Base-by-base conservation (phyloP, 345 rosid genomes). In the Sapria himalayana region DNA sequence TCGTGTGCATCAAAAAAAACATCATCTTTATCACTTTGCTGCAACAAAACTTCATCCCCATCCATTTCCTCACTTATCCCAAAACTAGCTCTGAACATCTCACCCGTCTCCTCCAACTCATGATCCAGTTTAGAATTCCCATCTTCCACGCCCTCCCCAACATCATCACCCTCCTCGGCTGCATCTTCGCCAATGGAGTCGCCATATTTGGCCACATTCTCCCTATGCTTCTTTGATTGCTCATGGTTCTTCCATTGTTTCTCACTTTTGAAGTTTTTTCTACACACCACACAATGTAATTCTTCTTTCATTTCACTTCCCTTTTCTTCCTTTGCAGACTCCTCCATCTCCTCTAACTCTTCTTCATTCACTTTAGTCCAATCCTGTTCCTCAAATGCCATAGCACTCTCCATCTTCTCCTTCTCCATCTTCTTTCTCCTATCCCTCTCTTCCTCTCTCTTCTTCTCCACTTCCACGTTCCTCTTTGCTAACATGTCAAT, bases 231-330 rank as follows among this genome's bases (percentile, higher is more conserved):
- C 76, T 78, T 79, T 0, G 95, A 89, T 70, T 79, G 94, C 63
- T 89, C 95, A 7, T 89, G 95, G 65, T 82, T 89, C 63, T 71
- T 70, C 95, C 95, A 89, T 50, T 89, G 95, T 65, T 82, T 79
- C 56, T 89, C 78, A 41, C 93, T 79, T 63, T 82, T 82, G 21
- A 89, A 89, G 56, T 79, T 89, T 66, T 89, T 89, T 43, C 93
- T 60, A 49, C 98, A 89, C 4, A 55, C 81, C 39, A 82, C 72
- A 25, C 98, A 89, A 46, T 82, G 82, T 0, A 89, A 64, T 56
- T 60, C 70, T 41, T 54, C 56, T 49, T 25, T 60, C 61, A 39
- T 57, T 23, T 18, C 48, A 19, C 37, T 50, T 9, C 15, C 59
- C 24, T 39, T 48, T 35, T 39, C 43, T 11, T 45, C 58, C 10